phyloP scores from a whole-genome alignment of 306 rosid genomes.

The Datisca glomerata region DNA sequence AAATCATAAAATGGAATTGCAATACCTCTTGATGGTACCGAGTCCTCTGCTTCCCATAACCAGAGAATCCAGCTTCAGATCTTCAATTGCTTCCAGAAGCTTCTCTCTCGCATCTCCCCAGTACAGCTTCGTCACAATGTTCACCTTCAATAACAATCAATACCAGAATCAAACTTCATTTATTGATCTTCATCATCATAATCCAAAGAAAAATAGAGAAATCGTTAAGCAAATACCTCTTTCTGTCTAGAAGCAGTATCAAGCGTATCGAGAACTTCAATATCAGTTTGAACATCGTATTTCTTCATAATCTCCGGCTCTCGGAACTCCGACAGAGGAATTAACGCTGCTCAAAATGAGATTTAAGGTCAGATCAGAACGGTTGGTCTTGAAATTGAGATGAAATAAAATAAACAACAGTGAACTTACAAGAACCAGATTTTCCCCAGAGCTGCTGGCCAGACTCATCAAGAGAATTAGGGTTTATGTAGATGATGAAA shows the following conservation, averaged over 20 bases:
- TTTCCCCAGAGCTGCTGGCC: constrained; percentile 33
- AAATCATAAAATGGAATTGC: background rate
- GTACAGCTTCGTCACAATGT: constrained; percentile 47
- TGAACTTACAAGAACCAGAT: constrained; percentile 63
- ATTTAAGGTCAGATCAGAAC: background rate
- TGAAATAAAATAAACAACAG: background rate
- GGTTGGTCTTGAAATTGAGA: no score
- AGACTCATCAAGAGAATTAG: constrained; percentile 28
- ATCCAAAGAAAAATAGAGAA: constrained; percentile 1
- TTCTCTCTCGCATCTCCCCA: constrained; percentile 99
- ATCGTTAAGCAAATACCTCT: constrained; percentile 29
- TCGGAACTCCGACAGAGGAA: constrained; percentile 59
- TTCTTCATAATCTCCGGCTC: constrained; percentile 33
- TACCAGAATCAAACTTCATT: background rate
- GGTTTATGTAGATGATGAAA: constrained; percentile 46
- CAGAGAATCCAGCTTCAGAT: constrained; percentile 64
- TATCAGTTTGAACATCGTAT: constrained; percentile 42
- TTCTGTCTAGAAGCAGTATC: constrained; percentile 60
- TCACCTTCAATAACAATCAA: constrained; percentile 25
- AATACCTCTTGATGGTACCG: constrained; percentile 48
- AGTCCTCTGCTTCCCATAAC: constrained; percentile 96
- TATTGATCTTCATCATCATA: no score
- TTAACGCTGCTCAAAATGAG: constrained; percentile 38
- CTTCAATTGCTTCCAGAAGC: constrained; percentile 59
- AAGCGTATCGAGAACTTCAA: constrained; percentile 60